Evolutionary conservation across 2,329 filamentous ascomycete species (phyloP), one percentile per base, ranked within the genome.

Genomic region (Colletotrichum tabaci): DNA sequence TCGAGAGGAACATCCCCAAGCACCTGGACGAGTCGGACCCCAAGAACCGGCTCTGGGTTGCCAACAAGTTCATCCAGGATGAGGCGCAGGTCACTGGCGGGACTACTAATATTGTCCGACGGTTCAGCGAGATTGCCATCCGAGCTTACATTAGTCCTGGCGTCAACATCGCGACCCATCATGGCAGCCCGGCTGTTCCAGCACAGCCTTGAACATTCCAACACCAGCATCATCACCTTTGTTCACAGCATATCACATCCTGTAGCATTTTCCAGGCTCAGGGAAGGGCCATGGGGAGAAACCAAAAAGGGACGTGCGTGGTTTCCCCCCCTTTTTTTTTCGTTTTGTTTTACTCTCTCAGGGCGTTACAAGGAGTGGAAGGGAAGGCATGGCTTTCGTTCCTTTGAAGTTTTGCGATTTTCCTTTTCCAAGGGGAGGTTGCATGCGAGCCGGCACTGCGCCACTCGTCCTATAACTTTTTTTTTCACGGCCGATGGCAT

Each of bases 61-160:
- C 92, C 3, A 90, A 91, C 76, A 91, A 90, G 77, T 93, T 94
- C 77, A 87, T 94, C 38, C 86, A 89, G 70, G 87, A 91, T 72
- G 90, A 93, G 77, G 87, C 90, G 10, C 85, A 87, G 66, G 87
- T 85, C 30, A 83, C 88, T 15, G 90, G 90, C n/a, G 92, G 91
- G n/a, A 93, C 91, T 2, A 94, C 90, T 2, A 93, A 94, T 73
- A 90, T 93, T 58, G 89, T 93, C 64, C 89, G 92, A 73, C 88
- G 91, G n/a, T 85, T 94, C 66, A 89, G 91, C 75, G 90, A 92
- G 71, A 87, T 94, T 79, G 91, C 91, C 4, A 84, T 87, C 35
- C 85, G 89, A 72, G 89, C 90, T 23, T 91, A 87, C 75, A 84
- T 89, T 66, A 83, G 82, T 42, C 88, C 87, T 2, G 88, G 86